A percentile compares a stretch with the other conserved stretches of the same genome.
Conservation (phyloP, 768 basidiomycete genomes). For the Russula griseocarnosa region DNA sequence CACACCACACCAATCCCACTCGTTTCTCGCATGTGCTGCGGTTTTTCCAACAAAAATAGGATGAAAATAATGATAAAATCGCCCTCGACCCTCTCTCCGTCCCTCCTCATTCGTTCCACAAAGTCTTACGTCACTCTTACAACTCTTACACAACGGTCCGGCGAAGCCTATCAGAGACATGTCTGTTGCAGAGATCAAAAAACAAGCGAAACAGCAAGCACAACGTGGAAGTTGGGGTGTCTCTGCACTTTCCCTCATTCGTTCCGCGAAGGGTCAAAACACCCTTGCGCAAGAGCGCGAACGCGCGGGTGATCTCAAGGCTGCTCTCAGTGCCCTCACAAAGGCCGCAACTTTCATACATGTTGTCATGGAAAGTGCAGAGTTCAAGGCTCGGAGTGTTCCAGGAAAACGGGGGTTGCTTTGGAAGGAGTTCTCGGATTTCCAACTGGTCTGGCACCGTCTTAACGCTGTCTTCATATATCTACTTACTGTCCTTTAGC, state of each 20-base stretch:
- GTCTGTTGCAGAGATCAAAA: constrained; percentile 47
- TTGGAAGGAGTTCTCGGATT: constrained; percentile 59
- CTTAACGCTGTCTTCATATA: neutral
- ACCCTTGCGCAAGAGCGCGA: constrained; percentile 51
- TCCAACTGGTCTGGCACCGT: constrained; percentile 50
- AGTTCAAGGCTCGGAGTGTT: constrained; percentile 49
- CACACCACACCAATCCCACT: too few relatives aligned
- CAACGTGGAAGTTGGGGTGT: constrained; percentile 53
- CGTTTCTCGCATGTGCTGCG: too few relatives aligned
- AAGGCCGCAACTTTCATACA: constrained; percentile 57
- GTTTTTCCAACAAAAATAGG: too few relatives aligned
- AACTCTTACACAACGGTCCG: constrained; percentile 30
- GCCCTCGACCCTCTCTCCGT: too few relatives aligned
- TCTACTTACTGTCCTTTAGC: constrained; percentile 30
- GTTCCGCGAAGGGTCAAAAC: constrained; percentile 56
- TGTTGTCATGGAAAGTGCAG: constrained; percentile 56
- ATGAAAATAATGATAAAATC: too few relatives aligned
- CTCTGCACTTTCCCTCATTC: constrained; percentile 58
- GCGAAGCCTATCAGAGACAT: constrained; percentile 31
- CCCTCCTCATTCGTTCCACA: constrained; percentile 21
- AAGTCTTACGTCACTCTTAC: too few relatives aligned
- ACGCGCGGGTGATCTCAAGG: constrained; percentile 54
- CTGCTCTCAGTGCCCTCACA: constrained; percentile 56
- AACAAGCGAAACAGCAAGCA: constrained; percentile 45
- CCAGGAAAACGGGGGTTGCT: constrained; percentile 51